phyloP scores from a whole-genome alignment of 2,329 filamentous ascomycete species.

The Aureobasidium sp. region DNA sequence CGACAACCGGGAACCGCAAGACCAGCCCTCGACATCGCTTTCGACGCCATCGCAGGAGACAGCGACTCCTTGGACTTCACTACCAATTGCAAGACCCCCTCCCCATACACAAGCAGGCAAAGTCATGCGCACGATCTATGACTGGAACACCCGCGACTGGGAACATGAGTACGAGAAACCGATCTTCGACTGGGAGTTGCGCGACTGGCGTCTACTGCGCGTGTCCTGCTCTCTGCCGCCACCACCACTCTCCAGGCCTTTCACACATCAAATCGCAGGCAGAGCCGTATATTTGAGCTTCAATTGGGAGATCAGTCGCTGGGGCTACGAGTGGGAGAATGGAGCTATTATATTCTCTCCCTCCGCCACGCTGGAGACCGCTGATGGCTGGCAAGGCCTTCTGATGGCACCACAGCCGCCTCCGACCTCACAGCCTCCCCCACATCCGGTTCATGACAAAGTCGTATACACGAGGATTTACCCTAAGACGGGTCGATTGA shows the following conservation, averaged over 20 bases:
- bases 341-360: no score
- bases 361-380: no score
- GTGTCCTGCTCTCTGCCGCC: not conserved
- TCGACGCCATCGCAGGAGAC: no score
- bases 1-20: no score
- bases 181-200: not conserved
- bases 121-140: not conserved
- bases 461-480: no score
- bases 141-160: not conserved
- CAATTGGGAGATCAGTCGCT: not conserved
- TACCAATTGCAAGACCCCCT: no score
- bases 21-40: no score
- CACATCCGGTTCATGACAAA: no score
- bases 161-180: not conserved
- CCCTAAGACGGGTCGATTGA: no score
- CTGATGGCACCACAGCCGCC: not conserved
- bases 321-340: not conserved
- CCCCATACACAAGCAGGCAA: not conserved
- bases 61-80: no score
- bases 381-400: no score
- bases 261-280: not conserved
- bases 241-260: not conserved
- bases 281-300: not conserved
- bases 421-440: no score
- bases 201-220: not conserved